phyloP scores from a whole-genome alignment of 306 rosid species.

The Ormosia semicastrata region DNA sequence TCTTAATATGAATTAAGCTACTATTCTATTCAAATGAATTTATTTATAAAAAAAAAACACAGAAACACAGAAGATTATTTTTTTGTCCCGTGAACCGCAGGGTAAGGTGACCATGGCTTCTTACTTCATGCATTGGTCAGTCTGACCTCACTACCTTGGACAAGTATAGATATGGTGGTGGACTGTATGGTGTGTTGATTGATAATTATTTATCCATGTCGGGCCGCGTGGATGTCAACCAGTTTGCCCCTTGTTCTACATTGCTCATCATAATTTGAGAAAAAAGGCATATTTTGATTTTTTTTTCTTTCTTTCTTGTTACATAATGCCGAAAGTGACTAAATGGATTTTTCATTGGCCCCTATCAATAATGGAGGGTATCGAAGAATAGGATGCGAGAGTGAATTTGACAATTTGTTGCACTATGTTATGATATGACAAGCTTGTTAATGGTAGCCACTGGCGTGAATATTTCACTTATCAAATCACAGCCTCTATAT shows the following conservation, averaged over 20 bases:
- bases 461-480: conserved; percentile 9
- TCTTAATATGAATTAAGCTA: background rate
- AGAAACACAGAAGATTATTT: background rate
- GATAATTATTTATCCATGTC: background rate
- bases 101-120: background rate
- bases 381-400: background rate
- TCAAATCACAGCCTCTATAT: background rate
- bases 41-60: background rate
- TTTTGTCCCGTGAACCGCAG: background rate
- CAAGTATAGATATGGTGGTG: background rate
- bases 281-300: background rate
- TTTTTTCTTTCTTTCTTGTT: background rate
- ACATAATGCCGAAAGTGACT: background rate
- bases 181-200: no score
- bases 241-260: background rate
- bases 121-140: conserved; percentile 14
- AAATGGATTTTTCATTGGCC: background rate
- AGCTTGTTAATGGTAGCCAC: background rate
- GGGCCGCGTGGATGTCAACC: background rate
- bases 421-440: background rate
- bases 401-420: background rate
- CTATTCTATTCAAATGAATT: background rate
- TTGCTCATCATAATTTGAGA: background rate
- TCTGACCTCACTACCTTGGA: background rate
- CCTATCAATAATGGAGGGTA: background rate